These are phyloP conservation scores for Panaeolus cyanescens DNA, from an alignment of 768 basidiomycete species.

Conservation along the genomic window DNA sequence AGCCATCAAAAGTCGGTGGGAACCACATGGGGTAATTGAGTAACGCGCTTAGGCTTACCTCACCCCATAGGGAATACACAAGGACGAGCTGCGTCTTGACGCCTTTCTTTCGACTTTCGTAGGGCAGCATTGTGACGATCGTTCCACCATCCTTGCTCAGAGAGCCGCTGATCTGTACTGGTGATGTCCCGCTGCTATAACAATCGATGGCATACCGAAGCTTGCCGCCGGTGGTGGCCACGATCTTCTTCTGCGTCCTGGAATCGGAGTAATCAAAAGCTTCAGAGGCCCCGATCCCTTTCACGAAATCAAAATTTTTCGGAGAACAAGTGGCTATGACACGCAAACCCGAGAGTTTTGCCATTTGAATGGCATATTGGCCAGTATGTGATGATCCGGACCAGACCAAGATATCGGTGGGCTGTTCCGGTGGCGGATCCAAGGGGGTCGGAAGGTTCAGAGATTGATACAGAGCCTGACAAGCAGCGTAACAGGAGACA, in stretches of 20 bases:
- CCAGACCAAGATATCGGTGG: constrained; percentile 18
- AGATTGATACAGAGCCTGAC: constrained; percentile 18
- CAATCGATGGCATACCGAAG: constrained; percentile 28
- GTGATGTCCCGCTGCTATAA: constrained; percentile 25
- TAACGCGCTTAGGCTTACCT: constrained; percentile 12
- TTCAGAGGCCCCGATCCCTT: constrained; percentile 35
- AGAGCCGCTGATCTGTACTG: constrained; percentile 20
- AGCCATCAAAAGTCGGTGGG: background rate
- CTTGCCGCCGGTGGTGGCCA: constrained; percentile 21
- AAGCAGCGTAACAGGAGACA: constrained; percentile 16
- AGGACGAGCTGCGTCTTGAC: constrained; percentile 20
- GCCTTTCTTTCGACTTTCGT: constrained; percentile 16
- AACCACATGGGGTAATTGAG: no score
- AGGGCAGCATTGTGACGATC: constrained; percentile 23
- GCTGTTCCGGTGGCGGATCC: constrained; percentile 9
- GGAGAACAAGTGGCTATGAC: constrained; percentile 47
- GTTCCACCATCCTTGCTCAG: constrained; percentile 22
- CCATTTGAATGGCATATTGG: constrained; percentile 15
- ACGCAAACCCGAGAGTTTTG: constrained; percentile 39
- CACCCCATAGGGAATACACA: constrained; percentile 20
- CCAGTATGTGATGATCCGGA: constrained; percentile 16
- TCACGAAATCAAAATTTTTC: constrained; percentile 12
- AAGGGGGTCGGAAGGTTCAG: constrained; percentile 17
- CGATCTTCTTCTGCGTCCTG: constrained; percentile 25
- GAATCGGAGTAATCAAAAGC: constrained; percentile 40